A percentile compares a stretch with the other conserved stretches of the same genome.
Evolutionary conservation across 1,139 yeast species (phyloP).

Genomic region (Geotrichum reessii): DNA sequence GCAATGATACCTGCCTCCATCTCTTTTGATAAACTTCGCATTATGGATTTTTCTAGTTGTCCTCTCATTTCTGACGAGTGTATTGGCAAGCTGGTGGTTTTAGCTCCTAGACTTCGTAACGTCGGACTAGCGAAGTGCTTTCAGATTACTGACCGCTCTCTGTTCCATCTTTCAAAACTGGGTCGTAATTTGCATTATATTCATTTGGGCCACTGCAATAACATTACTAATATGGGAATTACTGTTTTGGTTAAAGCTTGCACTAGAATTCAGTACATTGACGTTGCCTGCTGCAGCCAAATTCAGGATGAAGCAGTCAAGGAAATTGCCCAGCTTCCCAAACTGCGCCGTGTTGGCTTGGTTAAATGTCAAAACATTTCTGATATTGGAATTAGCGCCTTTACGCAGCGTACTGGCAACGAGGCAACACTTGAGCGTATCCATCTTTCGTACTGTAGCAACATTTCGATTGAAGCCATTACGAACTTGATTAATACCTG

Average conservation of each 20-base stretch:
- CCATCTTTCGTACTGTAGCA: constrained; percentile 86
- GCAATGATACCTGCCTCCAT: constrained; percentile 46
- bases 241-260: constrained; percentile 69
- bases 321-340: constrained; percentile 71
- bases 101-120: constrained; percentile 83
- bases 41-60: constrained; percentile 83
- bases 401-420: constrained; percentile 65
- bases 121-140: constrained; percentile 86
- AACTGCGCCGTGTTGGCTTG: constrained; percentile 82
- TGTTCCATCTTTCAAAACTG: constrained; percentile 62
- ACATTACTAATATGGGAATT: constrained; percentile 86
- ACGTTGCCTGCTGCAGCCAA: constrained; percentile 89
- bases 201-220: constrained; percentile 90
- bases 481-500: constrained; percentile 65
- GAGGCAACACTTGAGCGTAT: constrained; percentile 79
- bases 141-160: constrained; percentile 77
- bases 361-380: constrained; percentile 88
- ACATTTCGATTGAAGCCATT: constrained; percentile 48
- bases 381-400: constrained; percentile 74
- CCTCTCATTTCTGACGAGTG: constrained; percentile 73
- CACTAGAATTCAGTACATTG: constrained; percentile 84
- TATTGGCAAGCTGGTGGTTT: constrained; percentile 61
- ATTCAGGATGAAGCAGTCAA: constrained; percentile 78
- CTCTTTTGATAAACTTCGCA: constrained; percentile 53
- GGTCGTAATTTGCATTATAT: constrained; percentile 83